Base-by-base conservation (phyloP, 768 basidiomycete genomes). In the Phanerochaete carnosa region DNA sequence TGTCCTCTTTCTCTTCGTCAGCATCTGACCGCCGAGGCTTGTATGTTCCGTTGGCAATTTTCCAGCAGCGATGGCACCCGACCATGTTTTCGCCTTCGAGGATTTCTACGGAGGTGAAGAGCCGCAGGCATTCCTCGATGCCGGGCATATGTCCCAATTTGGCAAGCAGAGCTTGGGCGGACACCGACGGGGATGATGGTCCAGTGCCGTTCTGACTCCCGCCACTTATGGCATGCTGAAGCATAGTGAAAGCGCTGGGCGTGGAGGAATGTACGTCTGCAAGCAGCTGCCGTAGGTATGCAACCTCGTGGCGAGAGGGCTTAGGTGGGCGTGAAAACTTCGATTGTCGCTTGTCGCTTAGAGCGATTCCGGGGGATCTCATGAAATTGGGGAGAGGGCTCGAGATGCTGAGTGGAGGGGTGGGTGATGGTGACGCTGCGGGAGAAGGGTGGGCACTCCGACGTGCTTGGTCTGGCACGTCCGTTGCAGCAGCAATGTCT, bases 81-180 rank as follows among this genome's bases (percentile, higher is more conserved):
- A 97, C 95, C 77, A 88, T 89, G 66, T 98, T 97, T 66, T 97
- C 95, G 0, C 93, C 94, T 65, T 97, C 92, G 33, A 98, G 76
- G 7, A 92, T 83, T 67, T 98, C 95, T n/a, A 97, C 95, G 3
- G 89, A 81, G 0, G 95, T 97, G 74, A 98, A 98, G 76, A 90
- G 80, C 63, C 86, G 80, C 61, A 96, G 73, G 64, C 91, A 93
- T 59, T 95, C 93, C 67, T 92, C 90, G 28, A 89, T 76, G 0
- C 86, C 83, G 6, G 82, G 79, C 12, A 86, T 75, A 45, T 82
- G 79, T 25, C 75, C 78, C 23, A 74, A 70, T 62, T 79, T 80
- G 57, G 83, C 69, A 72, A 81, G 80, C 62, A 75, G 73, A 47
- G 76, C 61, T 47, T 73, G 71, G 28, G 79, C 74, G 47, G 75